These are phyloP conservation scores for Metroxylon sagu DNA, from an alignment of 176 grass and related monocot species.

Conservation along the genomic window DNA sequence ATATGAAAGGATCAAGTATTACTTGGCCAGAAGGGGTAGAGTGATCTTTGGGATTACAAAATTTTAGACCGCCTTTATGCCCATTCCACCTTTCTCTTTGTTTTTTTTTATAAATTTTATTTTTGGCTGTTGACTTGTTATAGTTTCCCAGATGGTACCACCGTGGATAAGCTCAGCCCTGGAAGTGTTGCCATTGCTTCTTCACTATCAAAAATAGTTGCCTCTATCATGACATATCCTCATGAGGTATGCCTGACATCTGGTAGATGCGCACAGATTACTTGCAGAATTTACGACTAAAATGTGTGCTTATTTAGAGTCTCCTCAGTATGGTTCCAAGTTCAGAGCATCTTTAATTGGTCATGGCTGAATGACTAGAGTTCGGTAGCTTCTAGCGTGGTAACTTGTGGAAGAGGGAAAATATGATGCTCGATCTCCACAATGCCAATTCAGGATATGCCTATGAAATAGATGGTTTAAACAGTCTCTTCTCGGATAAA, in stretches of 20 bases:
- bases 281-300: too few species aligned
- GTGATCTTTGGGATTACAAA: slow-evolving; percentile 1
- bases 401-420: too few species aligned
- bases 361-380: too few species aligned
- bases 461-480: too few species aligned
- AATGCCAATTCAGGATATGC: too few species aligned
- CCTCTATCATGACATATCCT: slow-evolving; percentile 78
- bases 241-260: slow-evolving; percentile 54
- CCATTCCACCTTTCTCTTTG: not conserved
- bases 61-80: not conserved
- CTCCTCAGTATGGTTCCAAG: too few species aligned
- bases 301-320: too few species aligned
- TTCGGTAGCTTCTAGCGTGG: too few species aligned
- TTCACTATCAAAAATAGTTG: slow-evolving; percentile 72
- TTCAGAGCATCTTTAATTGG: too few species aligned
- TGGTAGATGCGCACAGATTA: too few species aligned
- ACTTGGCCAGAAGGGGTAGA: slow-evolving; percentile 62
- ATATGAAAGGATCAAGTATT: slow-evolving; percentile 68
- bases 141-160: slow-evolving; percentile 48
- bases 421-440: too few species aligned
- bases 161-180: slow-evolving; percentile 64
- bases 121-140: not conserved
- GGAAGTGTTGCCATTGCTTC: slow-evolving; percentile 54
- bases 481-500: too few species aligned
- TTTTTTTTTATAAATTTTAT: not conserved